Percentiles rank a stretch among this genome's conserved stretches.
phyloP scores from a whole-genome alignment of 257 asterid genomes.

The Osmanthus fragrans region DNA sequence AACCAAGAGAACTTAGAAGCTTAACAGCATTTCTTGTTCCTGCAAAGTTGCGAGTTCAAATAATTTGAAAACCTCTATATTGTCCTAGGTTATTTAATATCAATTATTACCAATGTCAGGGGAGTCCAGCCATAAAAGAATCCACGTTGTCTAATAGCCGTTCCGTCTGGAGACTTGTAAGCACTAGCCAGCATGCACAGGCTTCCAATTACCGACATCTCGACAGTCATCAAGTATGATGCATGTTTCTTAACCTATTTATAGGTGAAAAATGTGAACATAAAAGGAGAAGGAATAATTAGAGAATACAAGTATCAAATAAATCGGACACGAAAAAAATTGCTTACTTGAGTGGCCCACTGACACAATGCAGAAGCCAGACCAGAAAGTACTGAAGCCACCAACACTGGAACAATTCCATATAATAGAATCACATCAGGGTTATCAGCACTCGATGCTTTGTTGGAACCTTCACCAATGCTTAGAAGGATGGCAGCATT shows the following conservation, averaged over 20 bases:
- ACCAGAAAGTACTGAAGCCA: conserved; percentile 96
- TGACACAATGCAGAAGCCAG: conserved; percentile 97
- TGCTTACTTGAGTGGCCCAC: conserved; percentile 93
- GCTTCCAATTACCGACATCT: conserved; percentile 94
- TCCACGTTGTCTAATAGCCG: conserved; percentile 67
- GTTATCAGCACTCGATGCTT: conserved; percentile 54
- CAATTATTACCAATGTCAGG: conserved; percentile 61
- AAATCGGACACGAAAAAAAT: conserved; percentile 14
- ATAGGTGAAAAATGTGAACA: neutral
- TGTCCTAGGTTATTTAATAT: conserved; percentile 4
- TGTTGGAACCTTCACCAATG: conserved; percentile 89
- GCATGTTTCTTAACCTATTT: conserved; percentile 80
- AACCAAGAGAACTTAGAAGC: neutral
- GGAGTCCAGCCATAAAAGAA: conserved; percentile 94
- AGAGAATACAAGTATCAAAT: conserved; percentile 13
- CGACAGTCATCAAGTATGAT: conserved; percentile 93
- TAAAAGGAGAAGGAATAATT: conserved; percentile 18
- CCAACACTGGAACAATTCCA: conserved; percentile 84
- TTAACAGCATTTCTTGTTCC: neutral
- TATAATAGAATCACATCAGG: conserved; percentile 72
- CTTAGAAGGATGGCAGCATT: conserved; percentile 86
- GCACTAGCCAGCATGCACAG: conserved; percentile 85
- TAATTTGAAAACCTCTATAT: conserved; percentile 18
- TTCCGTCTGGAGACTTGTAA: conserved; percentile 89
- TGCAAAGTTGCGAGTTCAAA: neutral